phyloP scores from a whole-genome alignment of 768 basidiomycete species.

The Tricholoma flavovirens region DNA sequence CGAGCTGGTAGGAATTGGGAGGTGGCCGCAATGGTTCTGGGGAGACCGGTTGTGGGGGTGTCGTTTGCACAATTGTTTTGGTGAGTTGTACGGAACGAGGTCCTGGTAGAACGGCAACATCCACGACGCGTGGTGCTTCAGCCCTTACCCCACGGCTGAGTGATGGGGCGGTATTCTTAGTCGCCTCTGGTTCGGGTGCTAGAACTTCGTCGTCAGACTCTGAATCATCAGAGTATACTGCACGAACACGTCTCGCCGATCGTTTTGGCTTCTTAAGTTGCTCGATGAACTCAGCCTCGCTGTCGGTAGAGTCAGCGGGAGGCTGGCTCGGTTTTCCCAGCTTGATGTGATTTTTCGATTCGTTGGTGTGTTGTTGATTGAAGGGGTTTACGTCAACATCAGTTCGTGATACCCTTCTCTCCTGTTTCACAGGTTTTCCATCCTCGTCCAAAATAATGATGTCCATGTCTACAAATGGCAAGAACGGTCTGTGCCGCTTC shows the following conservation, averaged over 20 bases:
- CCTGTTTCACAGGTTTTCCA: constrained; percentile 54
- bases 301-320: constrained; percentile 12
- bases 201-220: constrained; percentile 26
- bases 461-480: constrained; percentile 55
- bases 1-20: constrained; percentile 14
- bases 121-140: constrained; percentile 21
- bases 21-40: constrained; percentile 9
- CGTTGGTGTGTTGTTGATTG: constrained; percentile 3
- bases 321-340: not conserved
- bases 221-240: constrained; percentile 46
- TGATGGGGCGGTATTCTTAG: constrained; percentile 2
- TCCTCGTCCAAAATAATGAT: constrained; percentile 60
- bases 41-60: not conserved
- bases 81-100: constrained; percentile 25
- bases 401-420: constrained; percentile 50
- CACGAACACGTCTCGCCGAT: constrained; percentile 21
- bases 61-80: not conserved
- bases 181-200: constrained; percentile 9
- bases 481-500: constrained; percentile 32
- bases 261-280: constrained; percentile 23
- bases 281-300: constrained; percentile 19
- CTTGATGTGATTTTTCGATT: not conserved
- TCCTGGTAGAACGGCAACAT: constrained; percentile 38
- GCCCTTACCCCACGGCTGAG: constrained; percentile 7
- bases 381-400: constrained; percentile 33